phyloP scores from a whole-genome alignment of 108 stramenopile species.

The Seminavis robusta region DNA sequence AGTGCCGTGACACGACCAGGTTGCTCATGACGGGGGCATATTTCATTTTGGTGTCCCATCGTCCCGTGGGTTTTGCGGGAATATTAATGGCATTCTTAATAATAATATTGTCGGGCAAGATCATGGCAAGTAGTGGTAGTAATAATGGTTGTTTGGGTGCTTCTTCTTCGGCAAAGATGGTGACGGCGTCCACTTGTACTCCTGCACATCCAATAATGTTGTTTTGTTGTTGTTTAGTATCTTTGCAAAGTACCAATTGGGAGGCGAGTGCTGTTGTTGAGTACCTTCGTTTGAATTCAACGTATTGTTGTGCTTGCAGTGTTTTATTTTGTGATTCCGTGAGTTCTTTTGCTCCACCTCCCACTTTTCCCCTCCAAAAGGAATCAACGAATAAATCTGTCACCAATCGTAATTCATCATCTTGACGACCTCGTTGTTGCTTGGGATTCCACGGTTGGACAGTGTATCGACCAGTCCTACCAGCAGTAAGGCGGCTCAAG shows the following conservation, averaged over 20 bases:
- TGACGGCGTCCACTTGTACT: conserved; percentile 27
- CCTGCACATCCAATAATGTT: no score
- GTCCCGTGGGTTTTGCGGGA: neutral
- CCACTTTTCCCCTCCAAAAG: conserved; percentile 77
- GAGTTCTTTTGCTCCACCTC: conserved; percentile 51
- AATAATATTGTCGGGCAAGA: conserved; percentile 17
- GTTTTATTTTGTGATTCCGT: conserved; percentile 34
- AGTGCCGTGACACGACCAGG: conserved; percentile 57
- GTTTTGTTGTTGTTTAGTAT: conserved; percentile 19
- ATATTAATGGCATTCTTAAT: no score
- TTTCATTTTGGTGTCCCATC: conserved; percentile 1
- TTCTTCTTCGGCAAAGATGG: conserved; percentile 77
- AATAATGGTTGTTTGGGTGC: no score
- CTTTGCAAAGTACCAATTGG: conserved; percentile 32
- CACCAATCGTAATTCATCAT: no score
- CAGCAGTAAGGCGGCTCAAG: no score
- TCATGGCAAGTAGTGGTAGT: no score
- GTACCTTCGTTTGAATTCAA: conserved; percentile 76
- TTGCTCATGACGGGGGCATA: conserved; percentile 80
- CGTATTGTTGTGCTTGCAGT: conserved; percentile 49
- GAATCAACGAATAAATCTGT: conserved; percentile 81
- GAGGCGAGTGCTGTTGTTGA: no score
- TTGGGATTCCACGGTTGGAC: no score
- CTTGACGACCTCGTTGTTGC: no score
- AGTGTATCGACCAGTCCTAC: no score